These are phyloP conservation scores for Brassica rapa DNA, from an alignment of 345 rosid species.

Conservation along the genomic window DNA sequence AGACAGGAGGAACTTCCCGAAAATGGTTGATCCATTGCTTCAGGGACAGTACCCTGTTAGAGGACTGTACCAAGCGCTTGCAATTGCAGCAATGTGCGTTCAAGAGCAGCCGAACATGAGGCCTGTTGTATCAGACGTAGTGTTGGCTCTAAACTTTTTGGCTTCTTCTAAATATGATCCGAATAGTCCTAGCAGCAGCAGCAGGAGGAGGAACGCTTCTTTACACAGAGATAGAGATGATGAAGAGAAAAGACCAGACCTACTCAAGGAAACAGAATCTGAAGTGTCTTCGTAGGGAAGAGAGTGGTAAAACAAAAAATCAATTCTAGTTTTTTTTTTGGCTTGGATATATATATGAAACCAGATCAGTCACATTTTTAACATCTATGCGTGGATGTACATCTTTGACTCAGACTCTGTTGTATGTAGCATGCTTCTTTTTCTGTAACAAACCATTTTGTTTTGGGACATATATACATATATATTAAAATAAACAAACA, in stretches of 20 bases:
- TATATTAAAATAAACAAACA: background rate
- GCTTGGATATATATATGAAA: conserved; percentile 10
- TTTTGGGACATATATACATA: conserved; percentile 24
- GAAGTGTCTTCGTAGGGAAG: conserved; percentile 27
- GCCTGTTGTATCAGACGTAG: conserved; percentile 76
- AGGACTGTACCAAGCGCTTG: conserved; percentile 89
- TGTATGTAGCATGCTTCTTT: conserved; percentile 40
- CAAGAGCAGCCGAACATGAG: conserved; percentile 89
- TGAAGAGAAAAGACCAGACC: conserved; percentile 26
- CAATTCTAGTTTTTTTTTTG: conserved; percentile 27
- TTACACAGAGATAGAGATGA: conserved; percentile 9
- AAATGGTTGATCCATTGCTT: conserved; percentile 79
- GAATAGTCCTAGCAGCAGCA: conserved; percentile 34
- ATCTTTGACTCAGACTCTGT: conserved; percentile 46
- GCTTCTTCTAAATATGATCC: conserved; percentile 66
- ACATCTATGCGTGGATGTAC: conserved; percentile 40
- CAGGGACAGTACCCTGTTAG: conserved; percentile 69
- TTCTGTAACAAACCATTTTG: conserved; percentile 27
- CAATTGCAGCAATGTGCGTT: conserved; percentile 91
- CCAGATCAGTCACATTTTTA: conserved; percentile 15
- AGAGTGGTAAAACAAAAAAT: background rate
- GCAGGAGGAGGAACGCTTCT: conserved; percentile 38
- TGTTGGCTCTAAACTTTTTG: conserved; percentile 72
- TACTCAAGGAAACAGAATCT: conserved; percentile 27
- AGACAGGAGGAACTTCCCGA: conserved; percentile 68